phyloP scores from a whole-genome alignment of 768 basidiomycete genomes.

The Coprinopsis sp. region DNA sequence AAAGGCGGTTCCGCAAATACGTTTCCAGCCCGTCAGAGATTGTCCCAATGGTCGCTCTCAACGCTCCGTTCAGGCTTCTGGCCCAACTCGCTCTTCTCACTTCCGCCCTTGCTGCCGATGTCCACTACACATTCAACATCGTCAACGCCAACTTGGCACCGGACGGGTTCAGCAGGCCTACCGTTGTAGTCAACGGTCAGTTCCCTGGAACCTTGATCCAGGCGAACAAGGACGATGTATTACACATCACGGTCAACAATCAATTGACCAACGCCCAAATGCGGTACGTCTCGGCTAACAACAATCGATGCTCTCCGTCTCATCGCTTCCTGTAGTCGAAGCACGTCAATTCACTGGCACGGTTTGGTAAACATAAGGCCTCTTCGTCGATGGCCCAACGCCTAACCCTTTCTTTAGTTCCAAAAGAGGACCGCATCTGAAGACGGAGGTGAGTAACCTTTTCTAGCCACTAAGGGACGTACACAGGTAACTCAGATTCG shows the following conservation, averaged over 20 bases:
- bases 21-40: background rate
- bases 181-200: conserved; percentile 37
- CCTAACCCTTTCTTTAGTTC: too few relatives aligned
- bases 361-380: too few relatives aligned
- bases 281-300: conserved; percentile 17
- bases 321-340: conserved; percentile 17
- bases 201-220: conserved; percentile 38
- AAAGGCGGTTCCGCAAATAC: background rate
- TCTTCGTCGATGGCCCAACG: too few relatives aligned
- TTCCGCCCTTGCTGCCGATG: conserved; percentile 6
- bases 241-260: conserved; percentile 30
- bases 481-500: background rate
- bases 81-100: conserved; percentile 5
- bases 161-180: conserved; percentile 21
- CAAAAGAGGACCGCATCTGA: conserved; percentile 41
- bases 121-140: conserved; percentile 8
- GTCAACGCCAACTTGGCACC: conserved; percentile 12
- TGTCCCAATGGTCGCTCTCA: conserved; percentile 6
- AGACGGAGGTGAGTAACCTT: conserved; percentile 36
- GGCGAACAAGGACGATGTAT: conserved; percentile 33
- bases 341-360: conserved; percentile 30
- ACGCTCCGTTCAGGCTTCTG: conserved; percentile 5
- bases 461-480: background rate
- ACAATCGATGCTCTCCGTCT: background rate
- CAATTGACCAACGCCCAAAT: conserved; percentile 28